These are phyloP conservation scores for Rhizomucor pusillus DNA, from an alignment of 371 early-diverging fungal species.

Conservation along the genomic window DNA sequence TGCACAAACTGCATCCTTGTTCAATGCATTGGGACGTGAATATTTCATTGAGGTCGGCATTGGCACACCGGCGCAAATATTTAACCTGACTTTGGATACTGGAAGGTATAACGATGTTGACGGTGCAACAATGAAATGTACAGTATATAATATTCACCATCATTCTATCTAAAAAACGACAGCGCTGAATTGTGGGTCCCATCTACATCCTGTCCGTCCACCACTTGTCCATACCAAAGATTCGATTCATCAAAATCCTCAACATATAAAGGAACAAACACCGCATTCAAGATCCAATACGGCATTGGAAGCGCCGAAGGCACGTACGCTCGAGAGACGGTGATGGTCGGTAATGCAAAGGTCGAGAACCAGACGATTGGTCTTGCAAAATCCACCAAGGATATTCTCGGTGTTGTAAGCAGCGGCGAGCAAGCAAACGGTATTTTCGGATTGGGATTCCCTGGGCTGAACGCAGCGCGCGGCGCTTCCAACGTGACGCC, in stretches of 20 bases:
- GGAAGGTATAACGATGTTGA: conserved; percentile 15
- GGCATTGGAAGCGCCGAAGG: conserved; percentile 46
- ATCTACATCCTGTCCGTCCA: conserved; percentile 24
- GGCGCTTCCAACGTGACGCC: conserved; percentile 17
- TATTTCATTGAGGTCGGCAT: conserved; percentile 18
- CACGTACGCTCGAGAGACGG: conserved; percentile 28
- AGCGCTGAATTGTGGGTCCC: conserved; percentile 49
- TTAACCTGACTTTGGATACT: conserved; percentile 24
- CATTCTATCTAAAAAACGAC: neutral
- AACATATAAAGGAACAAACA: conserved; percentile 20
- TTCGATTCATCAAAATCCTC: conserved; percentile 33
- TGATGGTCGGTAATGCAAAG: conserved; percentile 15
- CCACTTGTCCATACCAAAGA: conserved; percentile 30
- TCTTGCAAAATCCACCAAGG: conserved; percentile 14
- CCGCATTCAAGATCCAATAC: conserved; percentile 32
- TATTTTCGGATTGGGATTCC: conserved; percentile 30
- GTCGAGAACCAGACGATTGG: conserved; percentile 28
- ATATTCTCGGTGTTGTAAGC: conserved; percentile 18
- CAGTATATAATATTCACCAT: neutral
- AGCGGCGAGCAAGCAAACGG: conserved; percentile 21
- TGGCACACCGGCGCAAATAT: conserved; percentile 21
- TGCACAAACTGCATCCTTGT: conserved; percentile 6
- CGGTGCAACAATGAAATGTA: neutral
- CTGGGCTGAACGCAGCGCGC: conserved; percentile 15
- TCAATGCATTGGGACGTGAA: conserved; percentile 18